Base-by-base conservation (phyloP, 2,329 filamentous ascomycete genomes). In the Aspergillus viridinutans region DNA sequence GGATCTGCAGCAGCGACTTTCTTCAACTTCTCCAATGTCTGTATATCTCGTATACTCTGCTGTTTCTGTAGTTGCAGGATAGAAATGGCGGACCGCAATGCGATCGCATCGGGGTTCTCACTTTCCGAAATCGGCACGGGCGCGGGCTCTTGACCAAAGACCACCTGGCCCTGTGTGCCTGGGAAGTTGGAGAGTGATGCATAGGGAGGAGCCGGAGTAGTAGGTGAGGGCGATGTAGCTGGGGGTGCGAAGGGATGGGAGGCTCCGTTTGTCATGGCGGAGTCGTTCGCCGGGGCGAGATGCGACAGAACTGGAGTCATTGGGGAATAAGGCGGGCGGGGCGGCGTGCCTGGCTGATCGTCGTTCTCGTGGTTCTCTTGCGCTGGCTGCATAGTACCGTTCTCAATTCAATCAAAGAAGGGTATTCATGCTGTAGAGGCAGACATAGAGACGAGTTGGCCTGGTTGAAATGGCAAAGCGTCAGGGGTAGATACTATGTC, bases 51-150 rank as follows among this genome's bases (percentile, higher is more conserved):
- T 51, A 86, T 79, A 43, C 90, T 90, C 70, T 89, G 89, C 68
- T 87, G 85, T 61, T 87, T 87, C 77, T 97, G 93, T 62, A 96
- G 81, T 76, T 96, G 91, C 49, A 97, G 80, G 52, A 96, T 86
- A 8, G 90, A 88, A 58, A 97, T 91, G 49, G 92, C 90, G 26
- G 89, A 90, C 63, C 88, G 87, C 58, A 97, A 81, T 4, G 93
- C 93, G 58, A 97, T 88, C 25, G 89, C 91, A 78, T 97, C 93
- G 7, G 90, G 87, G 69, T 96, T 96, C 55, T 78, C 74, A 53
- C 76, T 77, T 56, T 79, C 75, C 29, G 75, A 78, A 54, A 80
- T 73, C 9, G 78, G 76, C 3, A 78, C 68, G 2, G 76, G 68
- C n/a, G 72, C 60, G 1, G 76, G 75, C 54, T 74, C 69, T 1